A percentile compares a stretch with the other conserved stretches of the same genome.
phyloP scores from a whole-genome alignment of 306 rosid species.

The Potentilla sterilis region DNA sequence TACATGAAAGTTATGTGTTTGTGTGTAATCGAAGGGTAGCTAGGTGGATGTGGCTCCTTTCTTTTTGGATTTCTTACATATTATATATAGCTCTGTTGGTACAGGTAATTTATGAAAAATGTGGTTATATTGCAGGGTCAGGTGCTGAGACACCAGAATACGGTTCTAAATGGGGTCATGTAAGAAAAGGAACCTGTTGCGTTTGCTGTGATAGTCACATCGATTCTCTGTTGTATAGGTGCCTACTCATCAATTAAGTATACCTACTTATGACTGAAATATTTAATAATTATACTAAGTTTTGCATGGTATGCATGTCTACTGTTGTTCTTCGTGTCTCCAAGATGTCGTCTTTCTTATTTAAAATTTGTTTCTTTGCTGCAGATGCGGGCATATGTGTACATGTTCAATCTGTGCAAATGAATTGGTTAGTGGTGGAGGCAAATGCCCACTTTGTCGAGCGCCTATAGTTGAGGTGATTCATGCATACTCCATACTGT shows the following conservation, averaged over 20 bases:
- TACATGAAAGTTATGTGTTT: neutral
- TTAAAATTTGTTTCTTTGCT: neutral
- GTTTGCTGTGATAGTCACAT: slow-evolving; percentile 97
- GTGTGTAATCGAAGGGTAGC: neutral
- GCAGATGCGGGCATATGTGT: slow-evolving; percentile 99
- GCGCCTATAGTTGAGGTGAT: slow-evolving; percentile 98
- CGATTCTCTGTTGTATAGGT: slow-evolving; percentile 98
- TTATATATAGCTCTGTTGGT: neutral
- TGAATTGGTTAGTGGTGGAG: slow-evolving; percentile 91
- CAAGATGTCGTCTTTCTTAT: neutral
- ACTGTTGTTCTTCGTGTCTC: slow-evolving; percentile 1
- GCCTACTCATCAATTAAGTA: neutral
- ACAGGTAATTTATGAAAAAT: neutral
- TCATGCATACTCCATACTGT: slow-evolving; percentile 96
- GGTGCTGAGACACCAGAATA: slow-evolving; percentile 87
- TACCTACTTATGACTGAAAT: slow-evolving; percentile 6
- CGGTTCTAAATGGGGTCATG: slow-evolving; percentile 97
- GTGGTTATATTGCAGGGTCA: slow-evolving; percentile 48
- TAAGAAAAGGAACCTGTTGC: slow-evolving; percentile 96
- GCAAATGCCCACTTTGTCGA: slow-evolving; percentile 99
- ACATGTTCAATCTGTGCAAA: slow-evolving; percentile 97
- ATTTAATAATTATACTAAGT: neutral
- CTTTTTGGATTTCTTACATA: neutral
- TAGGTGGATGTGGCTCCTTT: neutral
- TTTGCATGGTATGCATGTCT: neutral